A percentile compares a stretch with the other conserved stretches of the same genome.
phyloP scores from a whole-genome alignment of 805 yeast species.

The Candida coleopterorum region DNA sequence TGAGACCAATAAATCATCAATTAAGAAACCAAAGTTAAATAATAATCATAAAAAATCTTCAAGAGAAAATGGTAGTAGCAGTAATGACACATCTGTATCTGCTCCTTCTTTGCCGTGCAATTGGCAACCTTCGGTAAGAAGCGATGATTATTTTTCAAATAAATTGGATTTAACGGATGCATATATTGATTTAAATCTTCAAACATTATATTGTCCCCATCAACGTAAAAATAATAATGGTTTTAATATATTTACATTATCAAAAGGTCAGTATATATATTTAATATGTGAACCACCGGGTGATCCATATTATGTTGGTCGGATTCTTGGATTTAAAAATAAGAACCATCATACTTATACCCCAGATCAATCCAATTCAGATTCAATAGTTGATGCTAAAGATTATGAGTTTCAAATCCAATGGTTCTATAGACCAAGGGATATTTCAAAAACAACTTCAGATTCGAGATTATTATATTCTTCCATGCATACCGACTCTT shows the following conservation, averaged over 20 bases:
- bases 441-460: constrained; percentile 58
- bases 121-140: constrained; percentile 44
- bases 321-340: constrained; percentile 64
- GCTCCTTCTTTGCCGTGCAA: constrained; percentile 33
- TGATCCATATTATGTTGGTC: constrained; percentile 87
- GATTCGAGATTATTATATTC: constrained; percentile 79
- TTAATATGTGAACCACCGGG: constrained; percentile 91
- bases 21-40: not conserved
- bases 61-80: constrained; percentile 6
- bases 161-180: constrained; percentile 39
- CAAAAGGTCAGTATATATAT: constrained; percentile 65
- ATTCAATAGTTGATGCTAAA: constrained; percentile 40
- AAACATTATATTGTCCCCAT: constrained; percentile 35
- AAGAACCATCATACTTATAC: constrained; percentile 9
- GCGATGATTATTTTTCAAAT: constrained; percentile 38
- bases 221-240: constrained; percentile 11
- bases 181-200: constrained; percentile 32
- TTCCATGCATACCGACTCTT: constrained; percentile 79
- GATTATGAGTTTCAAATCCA: constrained; percentile 65
- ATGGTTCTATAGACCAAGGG: constrained; percentile 90
- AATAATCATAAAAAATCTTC: not conserved
- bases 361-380: not conserved
- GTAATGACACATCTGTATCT: constrained; percentile 10
- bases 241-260: constrained; percentile 21
- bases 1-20: not conserved